Evolutionary conservation across 164 flowering plant species (phyloP).

Genomic region (Annona squamosa): DNA sequence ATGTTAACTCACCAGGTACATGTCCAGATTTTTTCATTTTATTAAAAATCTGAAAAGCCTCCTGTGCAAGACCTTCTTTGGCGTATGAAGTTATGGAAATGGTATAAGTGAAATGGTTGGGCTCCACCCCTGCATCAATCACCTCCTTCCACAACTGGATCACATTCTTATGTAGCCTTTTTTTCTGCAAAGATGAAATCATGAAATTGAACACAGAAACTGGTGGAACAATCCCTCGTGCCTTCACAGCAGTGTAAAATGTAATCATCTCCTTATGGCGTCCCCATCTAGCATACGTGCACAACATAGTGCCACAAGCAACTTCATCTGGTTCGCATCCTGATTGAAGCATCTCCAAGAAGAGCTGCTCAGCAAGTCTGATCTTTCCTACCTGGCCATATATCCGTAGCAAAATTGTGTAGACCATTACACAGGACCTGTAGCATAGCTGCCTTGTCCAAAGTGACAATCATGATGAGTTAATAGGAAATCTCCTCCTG

Average conservation of each 20-base stretch:
- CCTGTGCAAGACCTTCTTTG: conserved; percentile 50
- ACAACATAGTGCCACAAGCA: conserved; percentile 96
- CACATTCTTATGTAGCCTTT: conserved; percentile 54
- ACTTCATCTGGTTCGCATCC: conserved; percentile 96
- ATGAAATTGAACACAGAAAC: conserved; percentile 80
- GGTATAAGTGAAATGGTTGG: conserved; percentile 66
- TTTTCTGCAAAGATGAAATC: conserved; percentile 93
- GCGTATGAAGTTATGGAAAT: conserved; percentile 66
- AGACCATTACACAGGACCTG: conserved; percentile 69
- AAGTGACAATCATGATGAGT: conserved; percentile 2
- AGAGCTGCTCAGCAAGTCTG: conserved; percentile 75
- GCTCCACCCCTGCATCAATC: conserved; percentile 45
- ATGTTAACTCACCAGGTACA: conserved; percentile 82
- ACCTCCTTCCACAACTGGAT: conserved; percentile 62
- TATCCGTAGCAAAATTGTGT: conserved; percentile 67
- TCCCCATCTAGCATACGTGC: conserved; percentile 97
- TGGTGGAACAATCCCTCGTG: conserved; percentile 51
- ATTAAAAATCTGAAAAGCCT: conserved; percentile 54
- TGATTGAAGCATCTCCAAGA: conserved; percentile 95
- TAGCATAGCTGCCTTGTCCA: conserved; percentile 60
- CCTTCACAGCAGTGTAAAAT: conserved; percentile 71
- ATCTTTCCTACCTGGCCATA: conserved; percentile 95
- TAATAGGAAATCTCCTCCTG: conserved; percentile 2
- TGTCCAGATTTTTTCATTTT: conserved; percentile 61
- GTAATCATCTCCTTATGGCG: conserved; percentile 77